Base-by-base conservation (phyloP, 2,329 filamentous ascomycete genomes). In the Claviceps sp. region DNA sequence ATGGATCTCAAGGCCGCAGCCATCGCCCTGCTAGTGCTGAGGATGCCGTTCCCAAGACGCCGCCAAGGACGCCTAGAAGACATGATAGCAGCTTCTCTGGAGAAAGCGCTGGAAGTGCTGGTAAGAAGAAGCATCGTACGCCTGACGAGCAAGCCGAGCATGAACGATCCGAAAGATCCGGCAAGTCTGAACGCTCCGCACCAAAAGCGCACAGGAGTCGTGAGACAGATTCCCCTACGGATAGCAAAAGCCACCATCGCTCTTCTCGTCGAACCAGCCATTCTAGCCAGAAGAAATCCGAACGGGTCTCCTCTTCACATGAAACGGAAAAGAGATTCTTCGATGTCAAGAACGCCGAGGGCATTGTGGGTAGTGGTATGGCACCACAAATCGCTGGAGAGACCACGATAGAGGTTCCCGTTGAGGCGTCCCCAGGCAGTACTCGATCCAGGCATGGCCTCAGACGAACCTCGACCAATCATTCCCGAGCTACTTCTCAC, bases 61-160 rank as follows among this genome's bases (percentile, higher is more conserved):
- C 62, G 19, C 62, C 67, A 47, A 71, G 58, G 57, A 66, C 68
- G n/a, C 68, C 73, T 4, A 69, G 64, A 50, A 67, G 70, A 51
- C 69, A 69, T 51, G 73, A 76, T 53, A 75, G 72, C 54, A 73
- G 73, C 0, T 69, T 70, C 55, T 69, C 72, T 3, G 64, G 66
- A 17, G 71, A 72, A n/a, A 69, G 61, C 54, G 65, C 66, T 45
- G 65, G 63, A 45, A 62, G 62, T 46, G 64, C 66, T 39, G 57
- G 61, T 26, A 60, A 61, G 52, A 62, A 58, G 50, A 66, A 68
- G 43, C 30, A 14, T 22, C 70, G 73, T 52, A 74, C 71, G 2
- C 64, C 68, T 2, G 73, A 77, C 55, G 73, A 78, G 57, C 73
- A 75, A 54, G 72, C 68, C 16, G 72, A 69, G 2, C 72, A 76